Base-by-base conservation (phyloP, 2,329 filamentous ascomycete species). In the Alternaria brassicicola region DNA sequence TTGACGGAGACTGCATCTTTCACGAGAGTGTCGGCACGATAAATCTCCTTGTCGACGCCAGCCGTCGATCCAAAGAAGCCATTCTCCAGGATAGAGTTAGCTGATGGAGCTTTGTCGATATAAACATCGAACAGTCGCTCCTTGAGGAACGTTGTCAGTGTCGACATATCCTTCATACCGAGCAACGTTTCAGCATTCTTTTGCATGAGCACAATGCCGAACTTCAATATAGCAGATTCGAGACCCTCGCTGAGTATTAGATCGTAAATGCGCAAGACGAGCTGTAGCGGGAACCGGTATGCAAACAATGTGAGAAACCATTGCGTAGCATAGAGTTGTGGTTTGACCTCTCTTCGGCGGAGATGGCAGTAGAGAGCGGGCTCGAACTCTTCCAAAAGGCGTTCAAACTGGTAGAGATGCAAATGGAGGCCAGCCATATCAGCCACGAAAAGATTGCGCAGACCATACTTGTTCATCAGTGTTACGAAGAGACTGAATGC, bases 301-400 rank as follows among this genome's bases (percentile, higher is more conserved):
- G 94, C 93, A 74, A 99, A 99, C n/a, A 99, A 84, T 0, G 95
- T 99, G 48, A 99, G 85, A 79, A 99, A 99, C 95, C 95, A 99
- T 77, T 99, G 95, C 0, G 95, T 99, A 42, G 95, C 95, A 75
- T 99, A 99, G 8, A 99, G 84, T 73, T 97, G 92, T 1, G 95
- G 90, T 8, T 90, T 90, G 53, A 99, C 95, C 64, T 92, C 89
- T 55, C 91, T 88, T 57, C 95, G 89, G 71, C 91, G 91, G 55
- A 99, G 86, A 77, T 99, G 95, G 75, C 94, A 97, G 79, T 96
- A 97, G 6, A 99, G 82, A 2, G 93, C 93, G 2, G 96, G 95
- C 74, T 99, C 94, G 41, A 94, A 83, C 69, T 99, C 95, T 78
- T 99, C 95, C 26, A 99, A 82, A 19, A 99, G 82, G 25, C 95